These are phyloP conservation scores for Stereocaulon alpinum DNA, from an alignment of 495 filamentous ascomycete genomes.

Conservation along the genomic window DNA sequence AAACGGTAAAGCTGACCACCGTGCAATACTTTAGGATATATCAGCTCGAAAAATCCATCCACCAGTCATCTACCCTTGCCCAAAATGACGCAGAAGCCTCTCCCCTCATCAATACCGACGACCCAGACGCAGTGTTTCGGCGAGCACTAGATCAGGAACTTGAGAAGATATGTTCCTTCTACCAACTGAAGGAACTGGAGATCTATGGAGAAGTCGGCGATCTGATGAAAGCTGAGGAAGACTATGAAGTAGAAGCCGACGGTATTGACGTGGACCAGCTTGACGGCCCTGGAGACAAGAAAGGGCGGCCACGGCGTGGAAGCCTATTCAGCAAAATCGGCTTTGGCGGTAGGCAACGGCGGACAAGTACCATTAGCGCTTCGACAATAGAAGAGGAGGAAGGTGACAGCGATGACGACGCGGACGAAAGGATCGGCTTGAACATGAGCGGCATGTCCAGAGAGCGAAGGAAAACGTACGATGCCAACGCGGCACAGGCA, in stretches of 20 bases:
- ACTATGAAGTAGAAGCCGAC: conserved; percentile 55
- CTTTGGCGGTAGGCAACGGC: conserved; percentile 29
- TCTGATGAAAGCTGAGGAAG: conserved; percentile 62
- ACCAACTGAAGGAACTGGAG: conserved; percentile 73
- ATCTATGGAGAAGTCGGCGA: conserved; percentile 72
- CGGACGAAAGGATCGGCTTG: conserved; percentile 49
- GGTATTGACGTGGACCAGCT: conserved; percentile 45
- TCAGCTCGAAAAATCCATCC: conserved; percentile 70
- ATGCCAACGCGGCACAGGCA: conserved; percentile 25
- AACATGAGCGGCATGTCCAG: conserved; percentile 27
- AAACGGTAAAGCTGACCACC: conserved; percentile 21
- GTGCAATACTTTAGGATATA: conserved; percentile 58
- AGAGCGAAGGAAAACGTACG: conserved; percentile 21
- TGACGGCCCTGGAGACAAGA: conserved; percentile 38
- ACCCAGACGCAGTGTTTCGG: conserved; percentile 69
- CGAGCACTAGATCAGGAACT: conserved; percentile 78
- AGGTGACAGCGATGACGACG: conserved; percentile 55
- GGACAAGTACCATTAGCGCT: conserved; percentile 41
- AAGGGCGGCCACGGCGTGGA: conserved; percentile 34
- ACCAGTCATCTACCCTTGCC: conserved; percentile 35
- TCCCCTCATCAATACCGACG: conserved; percentile 57
- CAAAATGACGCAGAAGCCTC: conserved; percentile 66
- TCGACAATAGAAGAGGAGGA: conserved; percentile 36
- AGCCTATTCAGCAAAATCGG: conserved; percentile 38
- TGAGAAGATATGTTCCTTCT: conserved; percentile 89